phyloP scores from a whole-genome alignment of 148 eudicot species.

The Rhododendron molle region DNA sequence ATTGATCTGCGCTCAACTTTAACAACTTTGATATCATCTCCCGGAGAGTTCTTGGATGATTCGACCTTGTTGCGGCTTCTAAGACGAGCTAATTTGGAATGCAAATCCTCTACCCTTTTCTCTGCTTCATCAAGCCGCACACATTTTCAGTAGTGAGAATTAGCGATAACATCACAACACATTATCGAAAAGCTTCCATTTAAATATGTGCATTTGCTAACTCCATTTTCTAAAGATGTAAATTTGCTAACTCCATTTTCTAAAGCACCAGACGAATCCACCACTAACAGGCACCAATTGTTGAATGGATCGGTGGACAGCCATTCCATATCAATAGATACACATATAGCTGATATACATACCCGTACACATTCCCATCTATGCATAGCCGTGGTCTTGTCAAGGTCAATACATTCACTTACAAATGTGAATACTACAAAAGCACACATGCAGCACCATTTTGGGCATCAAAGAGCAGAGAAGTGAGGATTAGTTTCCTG shows the following conservation, averaged over 20 bases:
- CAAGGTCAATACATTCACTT: not conserved
- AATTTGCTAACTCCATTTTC: not conserved
- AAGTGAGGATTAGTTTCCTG: no score
- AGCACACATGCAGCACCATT: no score
- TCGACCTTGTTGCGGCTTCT: slow-evolving; percentile 34
- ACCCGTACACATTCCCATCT: not conserved
- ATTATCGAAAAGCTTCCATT: not conserved
- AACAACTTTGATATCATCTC: slow-evolving; percentile 28
- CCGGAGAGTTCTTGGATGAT: slow-evolving; percentile 22
- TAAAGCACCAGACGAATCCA: not conserved
- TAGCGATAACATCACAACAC: slow-evolving; percentile 11
- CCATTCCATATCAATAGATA: not conserved
- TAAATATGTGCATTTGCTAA: not conserved
- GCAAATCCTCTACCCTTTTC: slow-evolving; percentile 56
- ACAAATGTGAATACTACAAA: not conserved
- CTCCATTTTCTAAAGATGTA: not conserved
- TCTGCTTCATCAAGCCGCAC: slow-evolving; percentile 76
- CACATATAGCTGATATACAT: not conserved
- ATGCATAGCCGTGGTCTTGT: not conserved
- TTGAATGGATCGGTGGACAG: not conserved
- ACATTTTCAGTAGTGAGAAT: slow-evolving; percentile 8
- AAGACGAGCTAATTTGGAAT: slow-evolving; percentile 58
- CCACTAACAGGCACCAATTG: not conserved
- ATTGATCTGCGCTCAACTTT: no score
- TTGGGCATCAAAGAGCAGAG: no score